Base-by-base conservation (phyloP, 225 moss, liverwort and hornwort species). In the Polytrichum formosum region DNA sequence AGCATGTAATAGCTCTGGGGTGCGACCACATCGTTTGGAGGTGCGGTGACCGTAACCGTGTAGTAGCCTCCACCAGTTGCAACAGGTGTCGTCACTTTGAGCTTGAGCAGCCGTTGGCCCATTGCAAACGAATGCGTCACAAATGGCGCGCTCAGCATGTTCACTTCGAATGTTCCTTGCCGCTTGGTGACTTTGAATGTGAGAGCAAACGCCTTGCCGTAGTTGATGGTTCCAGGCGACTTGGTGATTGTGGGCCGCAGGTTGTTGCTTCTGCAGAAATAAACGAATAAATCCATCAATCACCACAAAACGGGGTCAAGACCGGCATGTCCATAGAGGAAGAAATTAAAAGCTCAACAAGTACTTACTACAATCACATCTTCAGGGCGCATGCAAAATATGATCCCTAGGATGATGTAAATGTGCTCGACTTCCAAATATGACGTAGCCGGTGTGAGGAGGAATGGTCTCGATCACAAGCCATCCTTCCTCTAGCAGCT, bases 1-100 rank as follows among this genome's bases (percentile, higher is more conserved):
- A 97, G 86, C 94, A 97, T 88, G 77, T 97, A 94, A 72, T 91
- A 97, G 7, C 90, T 84, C 0, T 92, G 66, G 62, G 97, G 97
- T 46, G 92, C 92, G 54, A 88, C 6, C n/a, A 77, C 77, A 13
- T 77, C 72, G 22, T 53, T 80, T 4, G 82, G 74, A 65, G 97
- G 97, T 26, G 93, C 83, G 13, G 82, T 71, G 25, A 77, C 86
- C 10, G 84, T 78, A 56, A 83, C 79, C 16, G 83, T 85, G 70
- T 77, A 97, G 18, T 72, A 26, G 54, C 35, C 61, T 9, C 8
- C 29, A 0, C 56, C 81, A 22, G 68, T 26, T 13, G 61, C 62
- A 21, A 86, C 74, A 22, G 91, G 89, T 26, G 5, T 26, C 5
- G 89, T 72, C 35, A 81, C 78, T 16, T 61, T 63, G 23, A 97